phyloP scores from a whole-genome alignment of 805 yeast species.

The Pichia rugopelliculosa region DNA sequence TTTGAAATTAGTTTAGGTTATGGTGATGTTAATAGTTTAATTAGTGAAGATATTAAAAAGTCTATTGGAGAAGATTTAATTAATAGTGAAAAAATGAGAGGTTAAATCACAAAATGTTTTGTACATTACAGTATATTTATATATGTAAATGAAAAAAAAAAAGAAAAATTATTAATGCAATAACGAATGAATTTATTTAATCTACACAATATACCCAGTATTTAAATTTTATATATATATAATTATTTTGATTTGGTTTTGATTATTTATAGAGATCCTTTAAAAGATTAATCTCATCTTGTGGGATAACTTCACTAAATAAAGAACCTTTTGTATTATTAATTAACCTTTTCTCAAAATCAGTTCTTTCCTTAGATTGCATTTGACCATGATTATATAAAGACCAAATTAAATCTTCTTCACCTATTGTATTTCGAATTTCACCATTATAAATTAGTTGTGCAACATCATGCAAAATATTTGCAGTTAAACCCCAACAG shows the following conservation, averaged over 20 bases:
- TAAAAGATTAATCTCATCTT: constrained; percentile 35
- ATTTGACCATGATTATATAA: constrained; percentile 46
- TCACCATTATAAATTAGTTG: constrained; percentile 41
- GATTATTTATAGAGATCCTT: constrained; percentile 32
- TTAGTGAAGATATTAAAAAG: constrained; percentile 67
- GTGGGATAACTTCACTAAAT: constrained; percentile 39
- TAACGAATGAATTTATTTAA: background rate
- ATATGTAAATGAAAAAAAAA: background rate
- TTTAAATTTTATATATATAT: background rate
- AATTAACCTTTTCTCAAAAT: constrained; percentile 50
- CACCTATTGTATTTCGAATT: constrained; percentile 37
- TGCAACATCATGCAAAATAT: constrained; percentile 66
- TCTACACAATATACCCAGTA: background rate
- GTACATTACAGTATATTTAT: background rate
- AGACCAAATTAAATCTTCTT: constrained; percentile 58
- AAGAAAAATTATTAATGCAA: background rate
- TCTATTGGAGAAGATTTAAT: constrained; percentile 66
- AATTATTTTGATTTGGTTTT: background rate
- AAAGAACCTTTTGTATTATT: constrained; percentile 32
- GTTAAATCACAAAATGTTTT: constrained; percentile 21
- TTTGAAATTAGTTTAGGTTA: constrained; percentile 87
- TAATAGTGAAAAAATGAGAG: constrained; percentile 69
- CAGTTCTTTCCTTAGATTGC: constrained; percentile 38
- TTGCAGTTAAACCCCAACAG: constrained; percentile 81
- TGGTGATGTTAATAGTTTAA: constrained; percentile 59